Evolutionary conservation across 2,329 filamentous ascomycete genomes (phyloP).

Genomic region (Beauveria brongniartii): DNA sequence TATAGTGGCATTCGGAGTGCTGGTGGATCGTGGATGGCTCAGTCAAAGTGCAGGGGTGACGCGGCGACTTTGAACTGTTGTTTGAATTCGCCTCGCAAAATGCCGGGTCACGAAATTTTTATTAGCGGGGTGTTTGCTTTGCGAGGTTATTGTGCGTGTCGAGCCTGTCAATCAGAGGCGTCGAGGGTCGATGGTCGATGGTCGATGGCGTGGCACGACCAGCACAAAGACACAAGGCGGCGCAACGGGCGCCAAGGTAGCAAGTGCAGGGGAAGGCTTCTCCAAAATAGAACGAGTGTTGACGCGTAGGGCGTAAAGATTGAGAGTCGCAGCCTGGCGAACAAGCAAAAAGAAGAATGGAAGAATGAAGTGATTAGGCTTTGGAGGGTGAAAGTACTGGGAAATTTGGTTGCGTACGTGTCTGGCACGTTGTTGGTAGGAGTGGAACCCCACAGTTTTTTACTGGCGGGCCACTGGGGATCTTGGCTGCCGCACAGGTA

Average conservation of each 20-base stretch:
- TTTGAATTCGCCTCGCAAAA: no score
- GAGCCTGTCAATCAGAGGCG: neutral
- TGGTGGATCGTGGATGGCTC: neutral
- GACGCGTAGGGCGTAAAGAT: constrained; percentile 13
- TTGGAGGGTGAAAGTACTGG: neutral
- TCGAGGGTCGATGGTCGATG: neutral
- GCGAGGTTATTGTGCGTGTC: neutral
- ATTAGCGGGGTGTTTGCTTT: no score
- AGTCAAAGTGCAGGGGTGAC: neutral
- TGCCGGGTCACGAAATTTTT: neutral
- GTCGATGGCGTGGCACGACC: neutral
- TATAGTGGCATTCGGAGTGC: constrained; percentile 1
- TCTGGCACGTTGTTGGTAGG: neutral
- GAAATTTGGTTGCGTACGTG: neutral
- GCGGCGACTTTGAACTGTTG: neutral
- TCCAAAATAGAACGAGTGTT: constrained; percentile 3
- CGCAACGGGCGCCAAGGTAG: neutral
- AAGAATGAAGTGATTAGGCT: neutral
- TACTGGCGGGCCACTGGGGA: neutral
- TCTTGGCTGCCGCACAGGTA: neutral
- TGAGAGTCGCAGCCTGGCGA: constrained; percentile 7
- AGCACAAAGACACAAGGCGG: neutral
- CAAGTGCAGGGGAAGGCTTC: constrained; percentile 7
- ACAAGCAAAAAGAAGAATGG: neutral
- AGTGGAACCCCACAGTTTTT: neutral